Base-by-base conservation (phyloP, 2,329 filamentous ascomycete genomes). In the Phyllosticta citrichinensis region DNA sequence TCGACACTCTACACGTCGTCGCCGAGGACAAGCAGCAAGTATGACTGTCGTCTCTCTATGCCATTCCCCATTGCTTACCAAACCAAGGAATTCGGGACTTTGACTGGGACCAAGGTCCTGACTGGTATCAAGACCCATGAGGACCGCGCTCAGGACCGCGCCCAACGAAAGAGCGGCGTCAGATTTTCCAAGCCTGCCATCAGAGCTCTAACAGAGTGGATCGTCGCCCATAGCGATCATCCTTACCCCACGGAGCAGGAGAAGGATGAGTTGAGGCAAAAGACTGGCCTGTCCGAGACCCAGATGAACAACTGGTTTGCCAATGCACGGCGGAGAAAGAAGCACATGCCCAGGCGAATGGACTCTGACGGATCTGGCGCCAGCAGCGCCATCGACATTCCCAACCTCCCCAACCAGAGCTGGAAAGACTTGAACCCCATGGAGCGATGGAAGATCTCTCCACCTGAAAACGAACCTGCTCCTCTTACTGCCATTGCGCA, bases 231-330 rank as follows among this genome's bases (percentile, higher is more conserved):
- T 70, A 83, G 83, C 68, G 82, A 88, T 58, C 89, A 95, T 67
- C 92, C 91, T 0, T 97, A 96, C 70, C 91, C 92, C 5, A 92
- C 85, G 35, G 91, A 96, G 52, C 86, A 91, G 62, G 89, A 96
- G 70, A 95, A 93, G 69, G 88, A 91, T 65, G 82, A 84, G 64
- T 79, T 97, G 25, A 87, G 91, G 73, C 81, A 83, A 55, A 83
- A 88, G 67, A 96, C 91, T 0, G 90, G 91, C 8, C 79, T 97
- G 51, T 91, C 85, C 71, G 85, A 89, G 68, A 87, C 82, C 14
- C 92, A 97, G 69, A 93, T 96, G 67, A 87, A 87, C 11, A 96
- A 95, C 71, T 96, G 91, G 91, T 83, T 96, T 55, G 91, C 91
- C 62, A 96, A 96, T 73, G 91, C 91, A 62, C 85, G 91, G 52